Base-by-base conservation (phyloP, 2,329 filamentous ascomycete species). In the Pyrenochaeta sp. region DNA sequence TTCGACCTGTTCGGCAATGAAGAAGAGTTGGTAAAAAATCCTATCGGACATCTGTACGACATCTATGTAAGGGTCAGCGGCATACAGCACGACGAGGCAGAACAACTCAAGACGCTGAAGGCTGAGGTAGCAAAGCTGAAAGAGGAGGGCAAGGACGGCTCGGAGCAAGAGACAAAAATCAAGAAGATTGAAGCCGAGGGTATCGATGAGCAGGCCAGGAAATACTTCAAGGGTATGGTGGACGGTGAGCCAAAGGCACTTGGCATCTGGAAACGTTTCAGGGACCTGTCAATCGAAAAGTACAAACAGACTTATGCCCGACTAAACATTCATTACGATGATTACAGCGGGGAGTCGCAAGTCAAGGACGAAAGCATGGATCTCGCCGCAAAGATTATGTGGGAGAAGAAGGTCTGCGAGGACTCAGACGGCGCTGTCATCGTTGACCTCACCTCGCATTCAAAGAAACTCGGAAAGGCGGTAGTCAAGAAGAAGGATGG, bases 1-100 rank as follows among this genome's bases (percentile, higher is more conserved):
- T 95, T 89, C 72, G 83, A 90, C 70, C 86, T 85, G 66, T 93
- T 89, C 71, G 91, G 91, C 27, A 85, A 84, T 55, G 90, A 94
- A 74, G 86, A 89, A 63, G 85, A 87, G 54, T 82, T 95, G 11
- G 75, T 84, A 58, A 81, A 82, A 42, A 90, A 94, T 67, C 90
- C 91, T 11, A 92, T 94, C 69, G 90, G 90, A 74, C 91, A 95
- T 73, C 80, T 95, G 9, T 93, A 89, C 74, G 86, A 92, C 67
- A 87, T 95, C 45, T 95, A 94, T 67, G 90, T 93, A 58, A 85
- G 86, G 74, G 91, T 94, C 74, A 86, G 86, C 63, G 81, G 81
- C 32, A 81, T 88, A 3, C 83, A 88, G 58, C 75, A 80, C 2
- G 84, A 81, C 0, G 87, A 92, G 78, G 88, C 89, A 61, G 88